Evolutionary conservation across 139 green algal genomes (phyloP), one percentile per base, ranked within the genome.

Genomic region (Auxenochlorella pyrenoidosa): DNA sequence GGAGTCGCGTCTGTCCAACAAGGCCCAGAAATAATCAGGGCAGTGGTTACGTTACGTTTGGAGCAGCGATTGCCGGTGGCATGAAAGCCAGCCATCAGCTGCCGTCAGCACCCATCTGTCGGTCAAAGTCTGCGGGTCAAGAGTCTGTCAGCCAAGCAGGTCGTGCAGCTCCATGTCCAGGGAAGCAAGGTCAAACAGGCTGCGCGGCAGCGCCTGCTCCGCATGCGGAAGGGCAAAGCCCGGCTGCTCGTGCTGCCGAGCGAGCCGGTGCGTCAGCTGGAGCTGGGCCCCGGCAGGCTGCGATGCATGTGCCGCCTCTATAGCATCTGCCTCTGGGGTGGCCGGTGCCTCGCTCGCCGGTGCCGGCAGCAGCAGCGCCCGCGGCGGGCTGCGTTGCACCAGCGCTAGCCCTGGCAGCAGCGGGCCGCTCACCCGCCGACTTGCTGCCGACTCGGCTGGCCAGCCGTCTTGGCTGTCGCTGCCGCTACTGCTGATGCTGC

Each of bases 101-200:
- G 47, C 60, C 8, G 28, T 10, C 60, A 32, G 47, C 47, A 54
- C 47, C 47, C 47, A 18, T 54, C 47, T 71, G 28, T 34, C 26
- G 30, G 63, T n/a, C 63, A 38, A n/a, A 71, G 5, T 22, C 24
- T 54, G 47, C 10, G 47, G 47, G 47, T 54, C 47, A n/a, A n/a
- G 47, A 54, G 54, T 63, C 18, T 63, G 54, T 75, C 72, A 79
- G 36, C 36, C 38, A 5, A 79, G 40, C 73, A 80, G 75, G 8
- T 81, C 75, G 43, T 36, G n/a, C 75, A 81, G 32, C 43, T 63
- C 75, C 40, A 83, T 34, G 54, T 83, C 78, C 5, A 63, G 5
- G 59, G 22, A 59, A 32, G 80, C 80, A 21, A 85, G 80, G 63
- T 85, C 80, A 60, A 85, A 85, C 28, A 85, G 63, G 28, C 59